phyloP scores from a whole-genome alignment of 2,329 filamentous ascomycete species.

The Passalora sequoiae region DNA sequence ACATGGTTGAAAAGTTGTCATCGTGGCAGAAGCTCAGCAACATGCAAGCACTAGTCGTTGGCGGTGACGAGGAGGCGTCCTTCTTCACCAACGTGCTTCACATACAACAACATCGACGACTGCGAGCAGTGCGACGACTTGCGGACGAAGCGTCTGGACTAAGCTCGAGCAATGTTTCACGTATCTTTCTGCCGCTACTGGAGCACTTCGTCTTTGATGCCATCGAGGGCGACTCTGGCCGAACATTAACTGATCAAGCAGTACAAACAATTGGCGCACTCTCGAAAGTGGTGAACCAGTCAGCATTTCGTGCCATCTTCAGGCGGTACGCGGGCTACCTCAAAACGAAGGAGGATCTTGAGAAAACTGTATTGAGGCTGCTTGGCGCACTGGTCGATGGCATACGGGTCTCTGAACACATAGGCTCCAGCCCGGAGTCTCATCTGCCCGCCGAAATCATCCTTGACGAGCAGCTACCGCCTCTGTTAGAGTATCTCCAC shows the following conservation, averaged over 20 bases:
- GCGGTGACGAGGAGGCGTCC: conserved; percentile 69
- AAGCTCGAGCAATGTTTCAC: conserved; percentile 70
- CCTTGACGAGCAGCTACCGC: conserved; percentile 68
- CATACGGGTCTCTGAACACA: neutral
- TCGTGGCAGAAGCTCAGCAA: conserved; percentile 68
- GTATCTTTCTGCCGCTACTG: conserved; percentile 83
- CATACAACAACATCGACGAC: conserved; percentile 78
- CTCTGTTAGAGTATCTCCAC: conserved; percentile 77
- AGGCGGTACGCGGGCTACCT: conserved; percentile 80
- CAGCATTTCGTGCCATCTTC: conserved; percentile 79
- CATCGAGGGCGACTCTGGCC: conserved; percentile 67
- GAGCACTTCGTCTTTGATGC: conserved; percentile 92
- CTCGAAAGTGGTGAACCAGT: conserved; percentile 76
- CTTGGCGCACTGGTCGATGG: conserved; percentile 77
- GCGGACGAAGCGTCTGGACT: conserved; percentile 64
- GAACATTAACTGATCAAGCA: conserved; percentile 80
- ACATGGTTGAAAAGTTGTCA: conserved; percentile 66
- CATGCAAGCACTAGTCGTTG: conserved; percentile 64
- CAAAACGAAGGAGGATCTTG: conserved; percentile 70
- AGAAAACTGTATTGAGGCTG: conserved; percentile 80
- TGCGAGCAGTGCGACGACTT: conserved; percentile 75
- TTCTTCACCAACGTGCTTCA: conserved; percentile 94
- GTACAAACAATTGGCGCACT: conserved; percentile 73
- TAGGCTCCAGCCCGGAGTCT: neutral
- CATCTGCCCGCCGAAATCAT: conserved; percentile 47